phyloP scores from a whole-genome alignment of 73 alveolate genomes.

The Tetrahymena thermophila region DNA sequence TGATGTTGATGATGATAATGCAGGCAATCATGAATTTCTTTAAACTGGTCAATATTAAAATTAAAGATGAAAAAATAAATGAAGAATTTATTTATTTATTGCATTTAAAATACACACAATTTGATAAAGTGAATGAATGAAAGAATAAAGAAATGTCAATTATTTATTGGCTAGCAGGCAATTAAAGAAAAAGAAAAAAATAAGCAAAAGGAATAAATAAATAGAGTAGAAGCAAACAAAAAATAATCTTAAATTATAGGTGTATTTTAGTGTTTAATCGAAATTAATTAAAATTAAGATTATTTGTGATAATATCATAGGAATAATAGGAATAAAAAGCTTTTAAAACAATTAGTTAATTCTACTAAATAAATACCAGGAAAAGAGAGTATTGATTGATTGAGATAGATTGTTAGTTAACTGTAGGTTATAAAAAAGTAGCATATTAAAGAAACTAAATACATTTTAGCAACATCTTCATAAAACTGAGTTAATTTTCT shows the following conservation, averaged over 20 bases:
- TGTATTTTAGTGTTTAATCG: neutral
- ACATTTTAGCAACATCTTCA: neutral
- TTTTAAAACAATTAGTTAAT: neutral
- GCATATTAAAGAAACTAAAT: neutral
- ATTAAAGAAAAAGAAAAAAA: no score
- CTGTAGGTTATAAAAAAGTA: neutral
- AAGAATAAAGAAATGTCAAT: no score
- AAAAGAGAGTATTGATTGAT: neutral
- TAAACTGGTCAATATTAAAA: no score
- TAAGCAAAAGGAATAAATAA: no score
- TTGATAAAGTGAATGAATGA: neutral
- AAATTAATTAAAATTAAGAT: neutral
- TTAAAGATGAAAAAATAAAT: no score
- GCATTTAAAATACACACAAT: neutral
- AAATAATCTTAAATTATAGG: neutral
- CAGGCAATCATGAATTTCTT: neutral
- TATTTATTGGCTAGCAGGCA: neutral
- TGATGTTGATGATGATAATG: no score
- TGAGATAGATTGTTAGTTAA: neutral
- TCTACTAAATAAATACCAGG: neutral
- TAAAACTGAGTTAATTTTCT: neutral
- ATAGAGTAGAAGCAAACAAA: neutral
- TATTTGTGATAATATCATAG: neutral
- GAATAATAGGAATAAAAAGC: neutral
- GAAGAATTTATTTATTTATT: neutral